These are phyloP conservation scores for Przewalskia tangutica DNA, from an alignment of 257 asterid genomes.

Conservation along the genomic window DNA sequence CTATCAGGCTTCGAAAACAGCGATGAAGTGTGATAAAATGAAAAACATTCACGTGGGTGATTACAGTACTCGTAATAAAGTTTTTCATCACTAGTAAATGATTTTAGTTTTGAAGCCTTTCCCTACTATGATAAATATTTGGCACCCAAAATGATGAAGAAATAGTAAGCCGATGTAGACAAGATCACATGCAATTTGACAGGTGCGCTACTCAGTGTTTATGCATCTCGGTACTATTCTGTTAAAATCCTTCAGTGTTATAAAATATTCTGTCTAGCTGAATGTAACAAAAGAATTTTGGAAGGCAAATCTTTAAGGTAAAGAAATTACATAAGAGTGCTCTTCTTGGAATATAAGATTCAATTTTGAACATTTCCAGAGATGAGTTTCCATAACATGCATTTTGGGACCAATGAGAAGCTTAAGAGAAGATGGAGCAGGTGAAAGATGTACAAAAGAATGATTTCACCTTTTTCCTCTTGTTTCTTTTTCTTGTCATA, in stretches of 20 bases:
- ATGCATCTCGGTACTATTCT: neutral
- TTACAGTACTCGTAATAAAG: neutral
- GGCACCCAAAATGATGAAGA: neutral
- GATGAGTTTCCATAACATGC: neutral
- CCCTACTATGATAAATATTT: neutral
- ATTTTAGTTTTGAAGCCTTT: neutral
- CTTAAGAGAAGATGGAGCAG: neutral
- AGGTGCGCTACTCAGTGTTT: neutral
- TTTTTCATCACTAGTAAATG: neutral
- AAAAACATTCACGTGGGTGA: neutral
- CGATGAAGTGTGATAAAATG: neutral
- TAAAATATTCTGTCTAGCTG: neutral
- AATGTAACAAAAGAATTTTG: neutral
- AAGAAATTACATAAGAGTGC: neutral
- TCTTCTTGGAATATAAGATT: neutral
- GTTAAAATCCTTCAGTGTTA: neutral
- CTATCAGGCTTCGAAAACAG: neutral
- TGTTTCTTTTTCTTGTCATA: conserved; percentile 96
- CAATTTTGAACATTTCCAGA: neutral
- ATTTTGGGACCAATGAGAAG: neutral
- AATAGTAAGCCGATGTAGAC: neutral
- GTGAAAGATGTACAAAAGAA: neutral
- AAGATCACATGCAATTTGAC: neutral
- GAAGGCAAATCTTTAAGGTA: neutral
- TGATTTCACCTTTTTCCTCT: conserved; percentile 77